Evolutionary conservation across 768 basidiomycete species (phyloP).

Genomic region (Kwoniella heveanensis): DNA sequence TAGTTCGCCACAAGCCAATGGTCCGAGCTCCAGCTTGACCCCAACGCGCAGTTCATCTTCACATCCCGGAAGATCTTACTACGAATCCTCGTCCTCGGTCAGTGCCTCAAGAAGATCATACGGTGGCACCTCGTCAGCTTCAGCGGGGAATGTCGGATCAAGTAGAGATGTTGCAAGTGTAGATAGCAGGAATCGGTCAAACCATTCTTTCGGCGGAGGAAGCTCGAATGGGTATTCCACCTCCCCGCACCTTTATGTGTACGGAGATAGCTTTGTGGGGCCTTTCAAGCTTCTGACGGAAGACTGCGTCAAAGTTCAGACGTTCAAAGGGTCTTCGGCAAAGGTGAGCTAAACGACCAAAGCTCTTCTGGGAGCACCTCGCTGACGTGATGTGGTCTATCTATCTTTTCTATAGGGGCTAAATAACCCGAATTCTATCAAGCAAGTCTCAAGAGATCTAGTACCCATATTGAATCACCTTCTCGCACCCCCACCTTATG

Average conservation of each 20-base stretch:
- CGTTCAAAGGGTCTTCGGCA: constrained; percentile 50
- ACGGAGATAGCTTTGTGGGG: constrained; percentile 49
- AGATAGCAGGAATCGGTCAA: neutral
- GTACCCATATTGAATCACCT: constrained; percentile 36
- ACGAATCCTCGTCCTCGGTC: neutral
- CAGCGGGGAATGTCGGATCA: neutral
- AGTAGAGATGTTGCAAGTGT: neutral
- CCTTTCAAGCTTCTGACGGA: constrained; percentile 46
- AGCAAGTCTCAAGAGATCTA: constrained; percentile 42
- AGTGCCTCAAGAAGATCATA: neutral
- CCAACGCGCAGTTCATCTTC: neutral
- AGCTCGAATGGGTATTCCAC: constrained; percentile 7
- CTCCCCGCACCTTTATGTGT: constrained; percentile 32
- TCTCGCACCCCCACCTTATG: constrained; percentile 46
- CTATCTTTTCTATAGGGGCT: constrained; percentile 39
- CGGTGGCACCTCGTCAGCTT: too few species aligned
- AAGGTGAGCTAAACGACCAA: constrained; percentile 38
- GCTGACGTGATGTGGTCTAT: constrained; percentile 1
- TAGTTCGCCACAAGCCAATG: neutral
- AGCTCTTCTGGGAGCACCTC: neutral
- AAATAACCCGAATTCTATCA: constrained; percentile 48
- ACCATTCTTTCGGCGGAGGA: too few species aligned
- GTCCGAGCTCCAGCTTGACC: neutral
- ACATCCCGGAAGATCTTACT: neutral
- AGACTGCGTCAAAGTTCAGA: constrained; percentile 29